Evolutionary conservation across 2,329 filamentous ascomycete genomes (phyloP).

Genomic region (Ceratocystis variospora): DNA sequence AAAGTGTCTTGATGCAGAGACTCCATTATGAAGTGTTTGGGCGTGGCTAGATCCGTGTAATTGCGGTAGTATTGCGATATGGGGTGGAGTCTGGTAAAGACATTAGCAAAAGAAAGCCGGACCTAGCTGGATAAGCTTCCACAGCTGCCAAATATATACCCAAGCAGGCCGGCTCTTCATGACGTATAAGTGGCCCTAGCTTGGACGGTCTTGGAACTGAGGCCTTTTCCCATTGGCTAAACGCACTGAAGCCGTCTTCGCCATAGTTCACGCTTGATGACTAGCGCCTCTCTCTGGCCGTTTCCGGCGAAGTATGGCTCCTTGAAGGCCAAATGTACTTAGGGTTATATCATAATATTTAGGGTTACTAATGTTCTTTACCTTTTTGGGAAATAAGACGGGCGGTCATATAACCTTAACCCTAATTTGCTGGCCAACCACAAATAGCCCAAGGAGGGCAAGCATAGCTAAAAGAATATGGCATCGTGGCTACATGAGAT

Average conservation of each 20-base stretch:
- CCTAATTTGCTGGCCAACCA: not conserved
- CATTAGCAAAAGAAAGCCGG: not conserved
- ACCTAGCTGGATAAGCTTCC: not conserved
- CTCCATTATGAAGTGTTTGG: conserved; percentile 8
- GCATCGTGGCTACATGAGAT: not conserved
- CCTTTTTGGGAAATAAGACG: not conserved
- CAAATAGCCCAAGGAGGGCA: not conserved
- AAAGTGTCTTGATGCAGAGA: conserved; percentile 17
- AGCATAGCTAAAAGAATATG: not conserved
- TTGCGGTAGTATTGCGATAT: not conserved
- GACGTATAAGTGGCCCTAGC: not conserved
- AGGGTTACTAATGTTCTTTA: not conserved
- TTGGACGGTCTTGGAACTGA: not conserved
- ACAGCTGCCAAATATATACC: not conserved
- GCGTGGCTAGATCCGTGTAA: not conserved
- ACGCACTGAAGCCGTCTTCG: not conserved
- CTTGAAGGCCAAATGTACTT: not conserved
- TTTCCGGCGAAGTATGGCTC: not conserved
- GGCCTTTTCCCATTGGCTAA: not conserved
- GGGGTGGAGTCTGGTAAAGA: not conserved
- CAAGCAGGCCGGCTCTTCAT: not conserved
- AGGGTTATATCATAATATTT: not conserved
- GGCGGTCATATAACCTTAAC: not conserved
- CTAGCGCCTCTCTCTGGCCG: not conserved
- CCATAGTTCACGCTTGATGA: not conserved